Base-by-base conservation (phyloP, 495 filamentous ascomycete genomes). In the Daldinia caldariorum region DNA sequence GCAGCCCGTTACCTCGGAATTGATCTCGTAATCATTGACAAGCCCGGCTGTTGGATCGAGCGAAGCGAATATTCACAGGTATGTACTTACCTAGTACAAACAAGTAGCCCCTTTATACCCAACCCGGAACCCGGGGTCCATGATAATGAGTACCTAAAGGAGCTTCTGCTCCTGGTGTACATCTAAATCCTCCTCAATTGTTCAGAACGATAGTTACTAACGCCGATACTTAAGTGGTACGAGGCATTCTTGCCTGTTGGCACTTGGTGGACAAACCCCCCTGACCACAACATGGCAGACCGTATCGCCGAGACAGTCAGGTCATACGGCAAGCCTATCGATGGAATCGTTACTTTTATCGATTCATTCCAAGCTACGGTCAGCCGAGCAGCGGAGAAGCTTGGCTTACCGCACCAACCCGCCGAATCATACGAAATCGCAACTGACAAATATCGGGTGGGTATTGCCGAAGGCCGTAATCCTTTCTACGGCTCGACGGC, bases 31-130 rank as follows among this genome's bases (percentile, higher is more conserved):
- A 76, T 85, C 22, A 65, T 87, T 20, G 83, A 85, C 53, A 75
- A 80, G 6, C 71, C 77, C 1, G 82, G 83, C 1, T 80, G 85
- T 58, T 86, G 84, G 84, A 68, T 87, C 20, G 73, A 81, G 69
- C 67, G 66, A 6, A 61, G 69, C 6, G 70, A 79, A 13, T 81
- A 79, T 58, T 69, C 60, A 20, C 53, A 56, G 31, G 53, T 56
- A 56, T 37, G 53, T 38, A 26, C 3, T 3, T 3, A 56, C 3
- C 26, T 3, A 56, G 1, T 32, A 20, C 6, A 6, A 37, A 1
- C 29, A 56, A n/a, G 10, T 16, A 22, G 31, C 32, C 29, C 31
- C 2, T 34, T 55, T 16, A 20, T 7, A 8, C 16, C 1, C 2
- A 20, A 1, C 2, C 41, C 6, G 2, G n/a, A 45, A 45, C 5